Evolutionary conservation across 140 eudicot species (phyloP), one percentile per base, ranked within the genome.

Genomic region (Erigeron philadelphicus): DNA sequence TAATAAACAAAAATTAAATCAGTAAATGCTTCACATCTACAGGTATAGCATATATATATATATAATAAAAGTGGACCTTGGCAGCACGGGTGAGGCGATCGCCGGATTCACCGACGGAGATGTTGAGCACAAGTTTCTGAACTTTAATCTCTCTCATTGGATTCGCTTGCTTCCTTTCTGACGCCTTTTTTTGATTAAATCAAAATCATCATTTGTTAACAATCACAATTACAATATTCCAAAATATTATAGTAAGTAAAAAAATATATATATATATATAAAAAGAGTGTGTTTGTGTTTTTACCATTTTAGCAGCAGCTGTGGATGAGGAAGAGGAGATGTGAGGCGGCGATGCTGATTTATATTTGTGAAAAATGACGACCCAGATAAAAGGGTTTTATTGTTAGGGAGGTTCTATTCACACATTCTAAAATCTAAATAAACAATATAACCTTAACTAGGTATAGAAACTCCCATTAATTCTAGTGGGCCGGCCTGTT

Each of bases 11-110:
- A 23, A n/a, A n/a, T n/a, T 59, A 57, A 68, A 55, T 72, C 74
- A 63, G 59, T 17, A 62, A 68, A 31, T 35, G 38, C 5, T 18
- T 46, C 19, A 65, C 1, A 45, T 57, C 4, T 31, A 4, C 15
- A 3, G 21, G 11, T 15, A 8, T 17, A 11, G 47, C 46, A 16
- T 4, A 17, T 35, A 61, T 7, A 61, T 41, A 23, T 5, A 67
- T 40, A n/a, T 16, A 53, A 11, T 45, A 12, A 15, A 57, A 52
- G 13, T 8, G 7, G 13, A 80, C 84, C 84, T 80, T 80, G 7
- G 88, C 80, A 35, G 88, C 88, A 9, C 88, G 79, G 60, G 88
- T 84, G 66, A 84, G 88, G 75, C 88, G 88, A 84, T 84, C 88
- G 9, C 88, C 88, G 25, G 79, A 70, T 25, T 84, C 88, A 61